A percentile compares a stretch with the other conserved stretches of the same genome.
Conservation (phyloP, 208 protist genomes). For the Leishmania braziliensis region DNA sequence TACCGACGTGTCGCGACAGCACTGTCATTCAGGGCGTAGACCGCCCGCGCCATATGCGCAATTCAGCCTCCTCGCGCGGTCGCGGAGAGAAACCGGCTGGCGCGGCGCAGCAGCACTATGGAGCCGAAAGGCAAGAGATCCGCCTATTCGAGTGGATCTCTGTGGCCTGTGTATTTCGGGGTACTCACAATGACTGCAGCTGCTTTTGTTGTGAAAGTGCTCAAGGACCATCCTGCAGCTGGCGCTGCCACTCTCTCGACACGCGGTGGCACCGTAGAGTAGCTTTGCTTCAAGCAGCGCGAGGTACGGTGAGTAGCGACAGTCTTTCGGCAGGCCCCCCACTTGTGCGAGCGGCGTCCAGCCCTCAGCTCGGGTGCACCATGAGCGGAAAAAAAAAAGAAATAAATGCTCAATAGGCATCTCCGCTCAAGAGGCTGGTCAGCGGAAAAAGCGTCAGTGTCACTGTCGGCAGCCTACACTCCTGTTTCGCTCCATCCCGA, state of each 20-base stretch:
- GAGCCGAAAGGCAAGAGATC: neutral
- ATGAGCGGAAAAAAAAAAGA: neutral
- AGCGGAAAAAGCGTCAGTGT: neutral
- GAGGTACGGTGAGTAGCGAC: neutral
- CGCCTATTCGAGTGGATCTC: neutral
- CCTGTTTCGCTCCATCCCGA: neutral
- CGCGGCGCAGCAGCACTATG: neutral
- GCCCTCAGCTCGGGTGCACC: neutral
- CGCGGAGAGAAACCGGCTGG: neutral
- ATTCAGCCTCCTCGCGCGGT: neutral
- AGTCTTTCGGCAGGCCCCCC: neutral
- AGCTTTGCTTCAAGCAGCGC: neutral
- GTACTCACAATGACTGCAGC: neutral
- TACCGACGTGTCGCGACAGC: neutral
- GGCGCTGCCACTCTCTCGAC: neutral
- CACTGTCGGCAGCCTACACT: neutral
- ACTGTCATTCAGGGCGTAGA: neutral
- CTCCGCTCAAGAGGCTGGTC: neutral
- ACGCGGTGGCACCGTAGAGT: neutral
- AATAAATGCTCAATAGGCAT: neutral
- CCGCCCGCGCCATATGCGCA: neutral
- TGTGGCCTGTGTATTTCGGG: neutral
- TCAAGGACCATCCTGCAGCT: neutral
- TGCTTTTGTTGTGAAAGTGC: neutral
- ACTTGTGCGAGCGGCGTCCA: neutral